A percentile compares a stretch with the other conserved stretches of the same genome.
These are phyloP conservation scores for Saccharomycopsis schoenii DNA, from an alignment of 805 yeast genomes.

Conservation along the genomic window DNA sequence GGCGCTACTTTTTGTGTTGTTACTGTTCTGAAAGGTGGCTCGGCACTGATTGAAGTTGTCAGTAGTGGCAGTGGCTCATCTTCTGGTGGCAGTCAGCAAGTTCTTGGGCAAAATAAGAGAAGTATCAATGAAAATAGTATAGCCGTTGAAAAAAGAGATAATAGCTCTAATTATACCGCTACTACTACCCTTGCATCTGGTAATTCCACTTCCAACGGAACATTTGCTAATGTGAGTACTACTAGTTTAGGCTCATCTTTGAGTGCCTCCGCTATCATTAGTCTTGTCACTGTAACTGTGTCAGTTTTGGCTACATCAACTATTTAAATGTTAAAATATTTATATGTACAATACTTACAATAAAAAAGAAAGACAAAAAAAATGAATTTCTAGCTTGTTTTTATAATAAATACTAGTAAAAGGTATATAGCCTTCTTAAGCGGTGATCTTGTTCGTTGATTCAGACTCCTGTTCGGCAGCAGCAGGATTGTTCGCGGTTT, in stretches of 20 bases:
- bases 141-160: not conserved
- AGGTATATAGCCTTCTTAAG: not conserved
- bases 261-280: not conserved
- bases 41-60: constrained; percentile 69
- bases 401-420: not conserved
- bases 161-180: not conserved
- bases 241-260: not conserved
- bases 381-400: not conserved
- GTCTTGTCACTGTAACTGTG: not conserved
- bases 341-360: not conserved
- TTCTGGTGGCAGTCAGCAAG: not conserved
- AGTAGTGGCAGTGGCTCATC: constrained; percentile 20
- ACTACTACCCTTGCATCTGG: not conserved
- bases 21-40: constrained; percentile 55
- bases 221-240: not conserved
- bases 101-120: not conserved
- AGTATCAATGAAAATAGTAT: not conserved
- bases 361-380: not conserved
- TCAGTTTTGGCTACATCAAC: not conserved
- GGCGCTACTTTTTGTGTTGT: constrained; percentile 77
- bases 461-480: constrained; percentile 1
- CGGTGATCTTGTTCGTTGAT: constrained; percentile 8
- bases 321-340: not conserved
- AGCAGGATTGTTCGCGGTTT: not conserved
- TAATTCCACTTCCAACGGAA: constrained; percentile 1